Percentiles rank a stretch among this genome's conserved stretches.
Evolutionary conservation across 148 eudicot species (phyloP).

Genomic region (Vaccinium myrtillus): DNA sequence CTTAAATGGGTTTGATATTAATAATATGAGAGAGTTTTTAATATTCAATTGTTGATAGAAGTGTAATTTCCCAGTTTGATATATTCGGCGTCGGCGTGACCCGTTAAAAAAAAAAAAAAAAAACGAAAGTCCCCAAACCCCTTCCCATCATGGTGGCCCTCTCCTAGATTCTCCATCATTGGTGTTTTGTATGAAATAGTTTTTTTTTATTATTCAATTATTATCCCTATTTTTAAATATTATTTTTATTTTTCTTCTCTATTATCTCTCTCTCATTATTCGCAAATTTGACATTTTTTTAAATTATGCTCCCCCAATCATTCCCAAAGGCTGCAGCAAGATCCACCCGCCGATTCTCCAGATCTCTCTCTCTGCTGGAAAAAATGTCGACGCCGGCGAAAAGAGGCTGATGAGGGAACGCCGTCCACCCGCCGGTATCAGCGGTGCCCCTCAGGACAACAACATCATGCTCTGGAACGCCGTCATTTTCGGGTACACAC

Average conservation of each 20-base stretch:
- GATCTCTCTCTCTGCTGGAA: conserved; percentile 7
- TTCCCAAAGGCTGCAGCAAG: too few species aligned
- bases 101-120: neutral
- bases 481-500: conserved; percentile 37
- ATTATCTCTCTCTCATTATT: too few species aligned
- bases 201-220: too few species aligned
- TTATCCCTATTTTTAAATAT: too few species aligned
- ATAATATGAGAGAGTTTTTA: too few species aligned
- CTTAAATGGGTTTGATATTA: too few species aligned
- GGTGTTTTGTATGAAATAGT: too few species aligned
- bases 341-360: too few species aligned
- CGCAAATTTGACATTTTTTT: too few species aligned
- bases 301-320: too few species aligned
- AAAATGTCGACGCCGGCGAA: conserved; percentile 38
- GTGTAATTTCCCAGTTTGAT: neutral
- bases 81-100: conserved; percentile 1
- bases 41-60: too few species aligned
- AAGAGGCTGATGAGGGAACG: conserved; percentile 53
- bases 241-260: too few species aligned
- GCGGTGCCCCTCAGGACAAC: conserved; percentile 53
- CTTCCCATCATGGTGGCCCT: neutral
- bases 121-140: neutral
- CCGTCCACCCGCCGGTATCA: conserved; percentile 54
- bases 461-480: conserved; percentile 56
- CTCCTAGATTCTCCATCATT: conserved; percentile 18